Percentiles rank a stretch among this genome's conserved stretches.
These are phyloP conservation scores for Strigomonas oncopelti DNA, from an alignment of 208 protist species.

Conservation along the genomic window DNA sequence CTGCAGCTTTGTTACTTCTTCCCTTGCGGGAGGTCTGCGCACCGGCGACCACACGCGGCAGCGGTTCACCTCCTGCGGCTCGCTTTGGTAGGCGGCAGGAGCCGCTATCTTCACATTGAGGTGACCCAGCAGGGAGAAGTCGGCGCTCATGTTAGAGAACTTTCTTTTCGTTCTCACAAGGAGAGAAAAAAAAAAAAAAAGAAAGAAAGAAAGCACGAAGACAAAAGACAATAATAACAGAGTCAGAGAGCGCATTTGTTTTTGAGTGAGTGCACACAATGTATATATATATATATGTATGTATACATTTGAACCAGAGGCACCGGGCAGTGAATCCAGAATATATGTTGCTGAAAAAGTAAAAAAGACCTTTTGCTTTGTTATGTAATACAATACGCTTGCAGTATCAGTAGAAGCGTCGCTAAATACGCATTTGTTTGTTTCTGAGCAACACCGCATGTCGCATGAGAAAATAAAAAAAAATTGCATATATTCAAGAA, in stretches of 20 bases:
- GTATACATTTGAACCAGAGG: neutral
- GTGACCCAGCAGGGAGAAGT: constrained; percentile 64
- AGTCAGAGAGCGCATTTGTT: too few relatives aligned
- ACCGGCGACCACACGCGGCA: constrained; percentile 46
- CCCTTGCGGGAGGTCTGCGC: constrained; percentile 25
- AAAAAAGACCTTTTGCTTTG: too few relatives aligned
- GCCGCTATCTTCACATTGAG: constrained; percentile 39
- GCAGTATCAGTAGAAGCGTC: too few relatives aligned
- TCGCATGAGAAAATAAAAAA: constrained; percentile 10
- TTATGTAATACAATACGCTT: too few relatives aligned
- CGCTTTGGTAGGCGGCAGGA: neutral
- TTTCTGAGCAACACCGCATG: constrained; percentile 9
- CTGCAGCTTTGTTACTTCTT: neutral
- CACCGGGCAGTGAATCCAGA: too few relatives aligned
- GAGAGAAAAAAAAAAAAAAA: neutral
- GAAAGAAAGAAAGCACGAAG: neutral
- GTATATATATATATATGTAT: constrained; percentile 4
- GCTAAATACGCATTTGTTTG: neutral
- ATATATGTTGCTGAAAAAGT: too few relatives aligned
- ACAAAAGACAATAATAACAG: too few relatives aligned
- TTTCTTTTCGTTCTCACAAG: neutral
- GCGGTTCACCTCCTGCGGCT: neutral
- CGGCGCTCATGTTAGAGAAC: constrained; percentile 24
- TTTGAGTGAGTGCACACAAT: too few relatives aligned
- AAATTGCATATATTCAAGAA: neutral